These are phyloP conservation scores for Yamadazyma endophytica DNA, from an alignment of 805 yeast genomes.

Conservation along the genomic window DNA sequence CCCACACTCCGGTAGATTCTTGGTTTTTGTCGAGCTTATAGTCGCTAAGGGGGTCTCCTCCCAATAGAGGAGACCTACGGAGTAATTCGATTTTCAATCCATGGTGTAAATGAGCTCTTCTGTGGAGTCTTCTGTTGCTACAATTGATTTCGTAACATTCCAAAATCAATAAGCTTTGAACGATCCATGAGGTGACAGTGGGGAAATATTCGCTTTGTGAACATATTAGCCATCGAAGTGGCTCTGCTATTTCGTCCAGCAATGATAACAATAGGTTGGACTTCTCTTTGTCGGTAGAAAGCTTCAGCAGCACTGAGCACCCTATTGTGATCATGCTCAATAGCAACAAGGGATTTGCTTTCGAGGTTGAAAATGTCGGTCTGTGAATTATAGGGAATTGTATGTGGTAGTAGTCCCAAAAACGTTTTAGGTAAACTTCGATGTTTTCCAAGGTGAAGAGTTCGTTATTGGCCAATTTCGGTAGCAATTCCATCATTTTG, in stretches of 20 bases:
- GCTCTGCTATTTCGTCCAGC: slow-evolving; percentile 45
- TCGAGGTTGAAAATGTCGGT: slow-evolving; percentile 49
- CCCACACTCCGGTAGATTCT: slow-evolving; percentile 13
- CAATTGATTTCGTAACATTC: slow-evolving; percentile 71
- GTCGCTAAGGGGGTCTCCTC: slow-evolving; percentile 28
- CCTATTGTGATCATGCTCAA: slow-evolving; percentile 57
- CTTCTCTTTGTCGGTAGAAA: slow-evolving; percentile 14
- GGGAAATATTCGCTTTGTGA: slow-evolving; percentile 62
- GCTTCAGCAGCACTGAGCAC: slow-evolving; percentile 32
- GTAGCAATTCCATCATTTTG: slow-evolving; percentile 3
- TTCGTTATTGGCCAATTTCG: slow-evolving; percentile 1
- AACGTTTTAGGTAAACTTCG: slow-evolving; percentile 15
- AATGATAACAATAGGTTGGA: slow-evolving; percentile 18
- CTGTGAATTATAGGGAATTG: slow-evolving; percentile 53
- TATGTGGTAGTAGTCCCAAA: slow-evolving; percentile 54
- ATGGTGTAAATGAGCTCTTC: slow-evolving; percentile 77
- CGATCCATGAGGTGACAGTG: slow-evolving; percentile 66
- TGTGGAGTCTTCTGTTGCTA: slow-evolving; percentile 61
- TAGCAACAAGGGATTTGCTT: slow-evolving; percentile 44
- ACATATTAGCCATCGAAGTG: slow-evolving; percentile 64
- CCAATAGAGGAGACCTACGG: slow-evolving; percentile 21
- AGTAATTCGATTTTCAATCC: slow-evolving; percentile 46
- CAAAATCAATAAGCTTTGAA: slow-evolving; percentile 64
- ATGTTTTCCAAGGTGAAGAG: slow-evolving; percentile 2
- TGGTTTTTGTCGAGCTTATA: slow-evolving; percentile 11